Base-by-base conservation (phyloP, 1,284 basidiomycete genomes). In the Ceratobasidium sp. region DNA sequence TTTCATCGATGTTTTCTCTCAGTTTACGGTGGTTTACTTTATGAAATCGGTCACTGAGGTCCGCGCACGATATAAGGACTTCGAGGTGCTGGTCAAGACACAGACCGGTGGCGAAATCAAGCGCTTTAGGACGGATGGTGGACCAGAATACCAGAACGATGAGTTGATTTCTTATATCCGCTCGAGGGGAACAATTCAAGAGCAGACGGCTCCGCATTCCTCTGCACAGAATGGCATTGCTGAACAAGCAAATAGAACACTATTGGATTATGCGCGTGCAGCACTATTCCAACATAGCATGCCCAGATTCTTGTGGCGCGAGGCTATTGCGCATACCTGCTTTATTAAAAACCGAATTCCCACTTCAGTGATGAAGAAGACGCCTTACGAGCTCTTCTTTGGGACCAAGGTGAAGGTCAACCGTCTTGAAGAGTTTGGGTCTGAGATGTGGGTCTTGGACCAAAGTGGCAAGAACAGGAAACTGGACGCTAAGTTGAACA, bases 191-290 rank as follows among this genome's bases (percentile, higher is more conserved):
- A 69, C 49, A 16, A 11, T 53, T 16, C n/a, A 56, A 1, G 34
- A 24, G 4, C 34, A 22, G 3, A 77, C 79, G 0, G 68, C 76
- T 1, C 78, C 78, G 0, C 77, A 80, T n/a, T n/a, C n/a, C 34
- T 37, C 34, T 37, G 51, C 78, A 59, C 72, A 76, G n/a, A 81
- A 82, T 43, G 80, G 81, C 2, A 68, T 77, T 0, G 79, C 80
- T 1, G 80, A 82, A 71, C 76, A 79, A 1, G 27, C 77, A 29
- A 82, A 80, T 58, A 64, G 78, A 0, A 74, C 74, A 0, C 74
- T 75, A 7, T 49, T 66, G 43, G 72, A 74, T 0, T 51, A 54
- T 2, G 46, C 76, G 9, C 16, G 56, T 1, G 29, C 66, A 7
- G 22, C 39, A 22, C 5, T 75, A 1, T 3, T 37, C 14, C 22